A percentile compares a stretch with the other conserved stretches of the same genome.
phyloP scores from a whole-genome alignment of 768 basidiomycete species.

The Suillus ampliporus region DNA sequence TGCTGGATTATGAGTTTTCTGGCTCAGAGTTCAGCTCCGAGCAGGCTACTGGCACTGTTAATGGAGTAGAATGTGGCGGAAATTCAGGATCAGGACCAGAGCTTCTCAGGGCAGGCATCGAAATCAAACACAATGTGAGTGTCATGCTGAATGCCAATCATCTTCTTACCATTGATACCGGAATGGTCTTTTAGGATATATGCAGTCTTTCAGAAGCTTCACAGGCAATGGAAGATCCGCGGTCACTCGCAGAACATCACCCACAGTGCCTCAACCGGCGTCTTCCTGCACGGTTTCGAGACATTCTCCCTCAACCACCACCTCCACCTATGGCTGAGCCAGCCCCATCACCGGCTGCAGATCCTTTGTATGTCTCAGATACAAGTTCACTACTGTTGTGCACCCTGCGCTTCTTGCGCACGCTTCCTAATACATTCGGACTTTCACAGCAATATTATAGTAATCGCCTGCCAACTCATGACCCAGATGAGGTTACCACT shows the following conservation, averaged over 20 bases:
- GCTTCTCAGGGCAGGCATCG: too few species aligned
- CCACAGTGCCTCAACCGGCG: background rate
- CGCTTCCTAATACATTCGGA: conserved; percentile 11
- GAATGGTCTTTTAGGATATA: background rate
- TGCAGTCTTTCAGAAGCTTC: background rate
- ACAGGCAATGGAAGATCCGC: background rate
- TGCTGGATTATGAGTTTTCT: too few species aligned
- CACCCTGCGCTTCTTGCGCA: background rate
- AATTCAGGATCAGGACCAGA: background rate
- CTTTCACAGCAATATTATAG: conserved; percentile 5
- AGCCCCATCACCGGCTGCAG: background rate
- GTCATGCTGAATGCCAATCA: background rate
- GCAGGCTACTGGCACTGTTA: background rate
- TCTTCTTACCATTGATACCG: background rate
- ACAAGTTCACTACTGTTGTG: background rate
- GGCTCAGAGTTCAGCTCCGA: too few species aligned
- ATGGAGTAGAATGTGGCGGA: background rate
- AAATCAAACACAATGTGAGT: background rate
- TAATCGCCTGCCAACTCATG: background rate
- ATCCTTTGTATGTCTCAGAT: background rate
- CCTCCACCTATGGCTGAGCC: conserved; percentile 1
- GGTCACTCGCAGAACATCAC: conserved; percentile 3
- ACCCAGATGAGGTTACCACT: conserved; percentile 9
- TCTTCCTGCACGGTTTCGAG: conserved; percentile 9
- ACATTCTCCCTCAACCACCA: conserved; percentile 11